A percentile compares a stretch with the other conserved stretches of the same genome.
phyloP scores from a whole-genome alignment of 192 early-diverging fungal genomes.

The Backusella australiensis region DNA sequence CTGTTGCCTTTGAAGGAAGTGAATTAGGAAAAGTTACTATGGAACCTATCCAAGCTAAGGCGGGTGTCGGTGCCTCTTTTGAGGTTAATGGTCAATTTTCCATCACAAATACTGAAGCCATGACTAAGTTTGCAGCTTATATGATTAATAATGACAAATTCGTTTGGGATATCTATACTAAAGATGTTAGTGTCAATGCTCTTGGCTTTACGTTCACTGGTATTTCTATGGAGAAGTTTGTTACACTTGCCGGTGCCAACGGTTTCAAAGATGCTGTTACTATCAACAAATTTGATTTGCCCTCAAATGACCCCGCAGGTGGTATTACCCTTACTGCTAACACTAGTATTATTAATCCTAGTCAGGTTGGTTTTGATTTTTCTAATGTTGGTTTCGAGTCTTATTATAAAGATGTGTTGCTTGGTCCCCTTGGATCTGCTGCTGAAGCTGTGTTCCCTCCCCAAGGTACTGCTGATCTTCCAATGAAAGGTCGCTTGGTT shows the following conservation, averaged over 20 bases:
- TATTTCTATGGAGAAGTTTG: slow-evolving; percentile 47
- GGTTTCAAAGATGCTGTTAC: slow-evolving; percentile 37
- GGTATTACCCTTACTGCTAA: slow-evolving; percentile 63
- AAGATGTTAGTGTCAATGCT: slow-evolving; percentile 46
- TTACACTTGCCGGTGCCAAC: slow-evolving; percentile 43
- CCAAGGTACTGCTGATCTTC: slow-evolving; percentile 29
- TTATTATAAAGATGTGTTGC: slow-evolving; percentile 34
- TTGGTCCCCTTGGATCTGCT: slow-evolving; percentile 55
- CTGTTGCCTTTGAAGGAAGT: slow-evolving; percentile 32
- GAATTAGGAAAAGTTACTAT: slow-evolving; percentile 45
- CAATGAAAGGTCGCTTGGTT: slow-evolving; percentile 49
- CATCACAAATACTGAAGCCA: slow-evolving; percentile 40
- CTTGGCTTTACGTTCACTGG: slow-evolving; percentile 44
- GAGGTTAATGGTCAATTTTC: slow-evolving; percentile 35
- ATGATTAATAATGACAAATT: slow-evolving; percentile 47
- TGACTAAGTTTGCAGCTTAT: slow-evolving; percentile 43
- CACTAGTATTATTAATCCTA: slow-evolving; percentile 62
- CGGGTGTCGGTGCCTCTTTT: slow-evolving; percentile 45
- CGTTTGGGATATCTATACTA: slow-evolving; percentile 41
- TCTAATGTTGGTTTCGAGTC: slow-evolving; percentile 46
- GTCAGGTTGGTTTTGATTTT: slow-evolving; percentile 49
- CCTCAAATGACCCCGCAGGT: slow-evolving; percentile 51
- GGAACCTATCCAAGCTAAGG: slow-evolving; percentile 35
- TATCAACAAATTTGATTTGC: slow-evolving; percentile 45
- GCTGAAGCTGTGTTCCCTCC: slow-evolving; percentile 43